Conservation (phyloP, 2,329 filamentous ascomycete genomes). For the Hymenoscyphus fructigenus region DNA sequence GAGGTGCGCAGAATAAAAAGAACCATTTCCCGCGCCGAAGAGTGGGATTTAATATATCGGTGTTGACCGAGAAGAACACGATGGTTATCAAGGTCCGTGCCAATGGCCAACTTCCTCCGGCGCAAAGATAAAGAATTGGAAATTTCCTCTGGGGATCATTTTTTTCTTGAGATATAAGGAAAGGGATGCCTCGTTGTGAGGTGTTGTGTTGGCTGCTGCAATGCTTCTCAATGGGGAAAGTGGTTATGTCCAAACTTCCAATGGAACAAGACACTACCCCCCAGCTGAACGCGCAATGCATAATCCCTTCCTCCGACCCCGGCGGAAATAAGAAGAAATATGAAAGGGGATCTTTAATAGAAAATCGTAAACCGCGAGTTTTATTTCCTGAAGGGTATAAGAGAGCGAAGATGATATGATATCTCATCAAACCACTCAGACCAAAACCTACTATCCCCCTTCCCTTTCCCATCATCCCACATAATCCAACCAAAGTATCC, state of each 20-base stretch:
- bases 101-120: background rate
- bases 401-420: conserved; percentile 16
- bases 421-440: background rate
- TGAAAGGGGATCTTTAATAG: background rate
- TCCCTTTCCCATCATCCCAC: background rate
- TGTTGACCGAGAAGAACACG: background rate
- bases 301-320: background rate
- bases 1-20: background rate
- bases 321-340: background rate
- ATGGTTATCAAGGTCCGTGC: background rate
- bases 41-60: conserved; percentile 5
- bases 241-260: background rate
- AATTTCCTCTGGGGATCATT: background rate
- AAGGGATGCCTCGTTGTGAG: background rate
- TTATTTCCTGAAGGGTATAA: conserved; percentile 17
- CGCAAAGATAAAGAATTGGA: background rate
- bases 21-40: background rate
- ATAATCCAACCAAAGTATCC: background rate
- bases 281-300: no score
- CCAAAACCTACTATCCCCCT: background rate
- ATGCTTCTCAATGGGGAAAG: background rate
- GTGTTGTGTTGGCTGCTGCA: background rate
- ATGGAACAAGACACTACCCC: no score
- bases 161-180: background rate
- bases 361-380: background rate